Evolutionary conservation across 345 rosid species (phyloP).

Genomic region (Sonneratia caseolaris): DNA sequence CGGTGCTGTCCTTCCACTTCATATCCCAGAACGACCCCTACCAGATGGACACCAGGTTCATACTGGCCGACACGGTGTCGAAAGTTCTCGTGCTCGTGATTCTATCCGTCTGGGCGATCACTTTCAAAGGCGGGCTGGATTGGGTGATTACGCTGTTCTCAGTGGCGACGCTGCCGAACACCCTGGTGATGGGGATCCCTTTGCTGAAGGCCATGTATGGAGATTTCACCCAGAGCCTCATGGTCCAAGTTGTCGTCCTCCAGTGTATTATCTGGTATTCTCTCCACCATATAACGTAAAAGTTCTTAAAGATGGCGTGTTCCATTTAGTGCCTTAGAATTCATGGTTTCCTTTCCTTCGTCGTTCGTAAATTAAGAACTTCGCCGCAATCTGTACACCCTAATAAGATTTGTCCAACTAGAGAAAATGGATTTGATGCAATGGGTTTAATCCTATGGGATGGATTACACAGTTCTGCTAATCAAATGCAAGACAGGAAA

Average conservation of each 20-base stretch:
- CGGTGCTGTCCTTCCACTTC: conserved; percentile 43
- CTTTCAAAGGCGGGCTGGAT: conserved; percentile 26
- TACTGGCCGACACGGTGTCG: conserved; percentile 34
- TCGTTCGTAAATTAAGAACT: too few species aligned
- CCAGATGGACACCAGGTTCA: conserved; percentile 39
- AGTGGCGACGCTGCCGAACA: conserved; percentile 38
- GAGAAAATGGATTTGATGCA: too few species aligned
- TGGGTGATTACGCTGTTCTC: conserved; percentile 52
- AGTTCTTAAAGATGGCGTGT: too few species aligned
- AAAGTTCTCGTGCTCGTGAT: conserved; percentile 24
- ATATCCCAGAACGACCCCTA: conserved; percentile 40
- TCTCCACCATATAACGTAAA: too few species aligned
- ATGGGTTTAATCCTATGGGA: too few species aligned
- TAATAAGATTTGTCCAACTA: too few species aligned
- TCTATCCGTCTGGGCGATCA: conserved; percentile 21
- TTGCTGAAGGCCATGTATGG: conserved; percentile 45
- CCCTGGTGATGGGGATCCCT: conserved; percentile 56
- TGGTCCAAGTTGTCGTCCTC: conserved; percentile 48
- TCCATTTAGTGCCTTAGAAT: too few species aligned
- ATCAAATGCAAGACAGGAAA: too few species aligned
- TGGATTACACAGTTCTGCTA: too few species aligned
- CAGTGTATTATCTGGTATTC: conserved; percentile 40
- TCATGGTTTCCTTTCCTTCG: too few species aligned
- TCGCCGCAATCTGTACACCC: too few species aligned
- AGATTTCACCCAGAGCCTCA: conserved; percentile 37